These are phyloP conservation scores for Rutidosis leptorrhynchoides DNA, from an alignment of 129 eudicot genomes.

Conservation along the genomic window DNA sequence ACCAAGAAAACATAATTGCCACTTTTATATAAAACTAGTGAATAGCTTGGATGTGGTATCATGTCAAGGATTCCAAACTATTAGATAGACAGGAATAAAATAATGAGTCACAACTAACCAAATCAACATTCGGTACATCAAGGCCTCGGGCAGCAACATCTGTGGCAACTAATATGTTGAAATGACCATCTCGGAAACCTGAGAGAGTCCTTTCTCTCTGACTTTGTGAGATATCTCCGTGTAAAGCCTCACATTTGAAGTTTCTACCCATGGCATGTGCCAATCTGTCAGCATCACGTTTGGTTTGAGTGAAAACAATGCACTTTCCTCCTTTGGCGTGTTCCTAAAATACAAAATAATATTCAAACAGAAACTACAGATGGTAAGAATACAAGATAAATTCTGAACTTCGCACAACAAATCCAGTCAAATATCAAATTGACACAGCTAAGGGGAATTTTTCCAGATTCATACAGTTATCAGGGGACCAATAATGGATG, in stretches of 20 bases:
- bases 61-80: not conserved
- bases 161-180: conserved; percentile 78
- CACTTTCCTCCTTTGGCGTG: conserved; percentile 94
- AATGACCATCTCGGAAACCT: conserved; percentile 67
- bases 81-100: not conserved
- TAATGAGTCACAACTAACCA: too few species aligned
- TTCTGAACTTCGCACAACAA: too few species aligned
- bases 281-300: conserved; percentile 87
- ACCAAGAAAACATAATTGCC: too few species aligned
- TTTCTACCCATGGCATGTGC: conserved; percentile 54
- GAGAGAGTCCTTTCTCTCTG: conserved; percentile 92
- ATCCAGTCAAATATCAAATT: too few species aligned
- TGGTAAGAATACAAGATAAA: not conserved
- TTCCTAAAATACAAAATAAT: conserved; percentile 38
- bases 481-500: conserved; percentile 70
- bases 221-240: conserved; percentile 84
- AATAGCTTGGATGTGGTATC: not conserved
- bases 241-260: conserved; percentile 75
- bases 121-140: conserved; percentile 95
- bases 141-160: conserved; percentile 99
- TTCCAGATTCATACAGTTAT: conserved; percentile 54
- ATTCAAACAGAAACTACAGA: too few species aligned
- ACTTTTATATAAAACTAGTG: too few species aligned
- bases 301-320: conserved; percentile 86
- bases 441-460: too few species aligned